phyloP scores from a whole-genome alignment of 2,329 filamentous ascomycete species.

The Neopestalotiopsis rosae region DNA sequence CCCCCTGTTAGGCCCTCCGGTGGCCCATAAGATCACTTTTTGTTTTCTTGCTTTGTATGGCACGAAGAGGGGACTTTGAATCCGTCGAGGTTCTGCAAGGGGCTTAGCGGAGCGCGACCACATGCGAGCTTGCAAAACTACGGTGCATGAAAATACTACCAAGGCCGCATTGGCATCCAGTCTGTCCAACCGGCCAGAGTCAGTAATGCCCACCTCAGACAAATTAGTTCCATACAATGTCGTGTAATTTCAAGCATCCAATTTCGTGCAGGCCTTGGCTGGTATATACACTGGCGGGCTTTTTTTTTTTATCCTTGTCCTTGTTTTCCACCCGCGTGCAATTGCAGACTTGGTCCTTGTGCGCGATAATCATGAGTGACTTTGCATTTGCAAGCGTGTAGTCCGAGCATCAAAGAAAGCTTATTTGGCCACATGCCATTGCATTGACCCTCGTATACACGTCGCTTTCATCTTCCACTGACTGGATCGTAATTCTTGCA shows the following conservation, averaged over 20 bases:
- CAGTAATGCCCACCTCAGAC: background rate
- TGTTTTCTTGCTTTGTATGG: background rate
- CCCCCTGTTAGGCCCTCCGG: background rate
- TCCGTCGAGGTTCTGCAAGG: background rate
- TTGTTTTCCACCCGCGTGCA: no score
- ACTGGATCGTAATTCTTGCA: no score
- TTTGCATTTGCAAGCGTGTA: no score
- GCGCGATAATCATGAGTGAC: no score
- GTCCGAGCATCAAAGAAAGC: no score
- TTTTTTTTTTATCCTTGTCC: background rate
- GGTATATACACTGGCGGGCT: background rate
- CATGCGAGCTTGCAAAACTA: background rate
- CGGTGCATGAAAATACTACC: slow-evolving; percentile 1
- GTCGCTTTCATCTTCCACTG: no score
- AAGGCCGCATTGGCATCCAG: background rate
- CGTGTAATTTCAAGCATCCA: no score
- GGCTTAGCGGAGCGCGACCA: background rate
- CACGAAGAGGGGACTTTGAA: background rate
- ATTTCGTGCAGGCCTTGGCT: no score
- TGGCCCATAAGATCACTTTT: background rate
- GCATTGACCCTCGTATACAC: no score
- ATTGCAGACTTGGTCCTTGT: no score
- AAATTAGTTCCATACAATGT: no score
- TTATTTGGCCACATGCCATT: no score
- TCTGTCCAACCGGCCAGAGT: background rate